These are phyloP conservation scores for Tetracentron sinense DNA, from an alignment of 164 flowering plant genomes.

Conservation along the genomic window DNA sequence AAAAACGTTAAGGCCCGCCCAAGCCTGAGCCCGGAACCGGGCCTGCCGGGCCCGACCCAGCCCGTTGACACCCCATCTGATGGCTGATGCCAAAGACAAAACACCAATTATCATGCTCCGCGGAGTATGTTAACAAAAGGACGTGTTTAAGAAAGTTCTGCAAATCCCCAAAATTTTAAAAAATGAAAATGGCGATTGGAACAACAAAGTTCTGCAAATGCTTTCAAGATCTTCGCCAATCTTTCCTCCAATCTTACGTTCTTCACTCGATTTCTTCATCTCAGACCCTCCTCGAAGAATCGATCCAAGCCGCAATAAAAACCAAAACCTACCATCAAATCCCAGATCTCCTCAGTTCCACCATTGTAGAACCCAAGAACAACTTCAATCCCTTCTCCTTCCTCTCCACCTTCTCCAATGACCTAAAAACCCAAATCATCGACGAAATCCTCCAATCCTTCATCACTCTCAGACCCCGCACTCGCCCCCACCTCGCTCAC, in stretches of 20 bases:
- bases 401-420: slow-evolving; percentile 42
- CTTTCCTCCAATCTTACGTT: slow-evolving; percentile 7
- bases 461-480: slow-evolving; percentile 55
- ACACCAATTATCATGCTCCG: no score
- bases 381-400: slow-evolving; percentile 71
- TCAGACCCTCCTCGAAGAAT: slow-evolving; percentile 34
- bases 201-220: slow-evolving; percentile 9
- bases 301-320: slow-evolving; percentile 44
- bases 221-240: background rate
- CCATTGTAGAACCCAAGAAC: no score
- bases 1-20: no score
- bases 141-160: no score
- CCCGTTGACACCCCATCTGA: no score
- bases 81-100: no score
- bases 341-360: slow-evolving; percentile 38
- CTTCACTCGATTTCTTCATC: slow-evolving; percentile 11
- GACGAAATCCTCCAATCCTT: slow-evolving; percentile 69
- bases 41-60: no score
- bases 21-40: no score
- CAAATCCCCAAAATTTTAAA: no score
- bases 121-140: no score
- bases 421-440: slow-evolving; percentile 34
- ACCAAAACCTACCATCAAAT: slow-evolving; percentile 44
- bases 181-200: no score
- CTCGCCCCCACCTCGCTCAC: slow-evolving; percentile 30